These are phyloP conservation scores for Sideroxylon spinosum DNA, from an alignment of 179 eudicot species.

Conservation along the genomic window DNA sequence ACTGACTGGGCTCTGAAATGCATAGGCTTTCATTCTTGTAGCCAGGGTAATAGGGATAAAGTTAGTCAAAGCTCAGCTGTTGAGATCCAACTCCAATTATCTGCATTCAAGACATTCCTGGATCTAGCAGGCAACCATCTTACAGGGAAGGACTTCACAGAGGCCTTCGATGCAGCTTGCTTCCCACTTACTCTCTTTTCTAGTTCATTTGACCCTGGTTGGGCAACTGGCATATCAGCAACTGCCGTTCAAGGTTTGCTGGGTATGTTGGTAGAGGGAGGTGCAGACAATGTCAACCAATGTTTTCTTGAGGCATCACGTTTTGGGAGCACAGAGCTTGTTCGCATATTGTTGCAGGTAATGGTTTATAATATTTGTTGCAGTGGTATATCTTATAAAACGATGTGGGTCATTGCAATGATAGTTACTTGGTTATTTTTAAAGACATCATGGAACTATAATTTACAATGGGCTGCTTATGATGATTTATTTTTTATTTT, in stretches of 20 bases:
- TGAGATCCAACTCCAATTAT: constrained; percentile 80
- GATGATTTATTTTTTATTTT: too few species aligned
- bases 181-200: constrained; percentile 96
- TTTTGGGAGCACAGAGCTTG: constrained; percentile 97
- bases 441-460: not conserved
- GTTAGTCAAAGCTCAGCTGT: constrained; percentile 55
- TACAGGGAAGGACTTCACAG: constrained; percentile 87
- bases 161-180: constrained; percentile 99
- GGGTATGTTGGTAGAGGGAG: constrained; percentile 92
- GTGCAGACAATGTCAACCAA: constrained; percentile 97
- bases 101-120: constrained; percentile 81
- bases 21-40: constrained; percentile 86
- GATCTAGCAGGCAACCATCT: constrained; percentile 87
- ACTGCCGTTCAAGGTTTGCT: constrained; percentile 85
- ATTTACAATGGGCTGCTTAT: too few species aligned
- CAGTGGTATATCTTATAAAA: too few species aligned
- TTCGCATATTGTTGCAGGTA: constrained; percentile 95
- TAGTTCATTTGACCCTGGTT: constrained; percentile 95
- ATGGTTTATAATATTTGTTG: not conserved
- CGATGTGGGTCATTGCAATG: too few species aligned
- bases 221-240: constrained; percentile 94
- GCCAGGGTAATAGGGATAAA: constrained; percentile 59
- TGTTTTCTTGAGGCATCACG: constrained; percentile 99
- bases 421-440: constrained; percentile 3
- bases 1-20: constrained; percentile 99